Percentiles rank a stretch among this genome's conserved stretches.
phyloP scores from a whole-genome alignment of 2,329 filamentous ascomycete genomes.

The Xylaria sp. region DNA sequence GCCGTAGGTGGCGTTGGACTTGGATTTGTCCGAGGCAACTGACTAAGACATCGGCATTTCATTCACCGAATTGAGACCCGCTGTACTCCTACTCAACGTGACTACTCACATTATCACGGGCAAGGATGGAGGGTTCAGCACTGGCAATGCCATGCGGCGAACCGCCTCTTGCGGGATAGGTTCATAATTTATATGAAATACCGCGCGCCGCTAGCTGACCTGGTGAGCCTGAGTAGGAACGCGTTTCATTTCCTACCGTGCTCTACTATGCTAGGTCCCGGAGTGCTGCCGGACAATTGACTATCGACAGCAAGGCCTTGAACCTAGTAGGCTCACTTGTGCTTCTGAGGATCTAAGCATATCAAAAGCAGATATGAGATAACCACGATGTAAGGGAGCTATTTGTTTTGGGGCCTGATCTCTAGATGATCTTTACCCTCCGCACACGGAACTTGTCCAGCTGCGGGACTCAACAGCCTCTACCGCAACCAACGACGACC shows the following conservation, averaged over 20 bases:
- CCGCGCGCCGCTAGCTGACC: not conserved
- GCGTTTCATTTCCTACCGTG: too few species aligned
- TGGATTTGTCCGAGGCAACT: slow-evolving; percentile 18
- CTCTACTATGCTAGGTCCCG: not conserved
- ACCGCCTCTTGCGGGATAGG: too few species aligned
- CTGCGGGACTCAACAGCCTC: not conserved
- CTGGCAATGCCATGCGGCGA: not conserved
- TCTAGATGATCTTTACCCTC: not conserved
- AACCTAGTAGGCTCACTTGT: not conserved
- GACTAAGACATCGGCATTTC: slow-evolving; percentile 1
- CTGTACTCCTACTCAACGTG: not conserved
- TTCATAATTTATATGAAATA: not conserved
- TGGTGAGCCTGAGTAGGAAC: not conserved
- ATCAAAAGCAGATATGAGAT: not conserved
- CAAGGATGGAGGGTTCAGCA: not conserved
- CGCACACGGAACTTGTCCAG: not conserved
- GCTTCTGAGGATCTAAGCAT: slow-evolving; percentile 13
- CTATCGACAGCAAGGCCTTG: slow-evolving; percentile 2
- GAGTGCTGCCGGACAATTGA: not conserved
- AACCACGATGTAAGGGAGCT: not conserved
- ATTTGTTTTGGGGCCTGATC: not conserved
- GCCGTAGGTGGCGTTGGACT: not conserved
- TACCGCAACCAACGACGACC: not conserved
- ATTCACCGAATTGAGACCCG: slow-evolving; percentile 1
- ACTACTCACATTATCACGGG: not conserved